phyloP scores from a whole-genome alignment of 2,329 filamentous ascomycete species.

The Colletotrichum sp. region DNA sequence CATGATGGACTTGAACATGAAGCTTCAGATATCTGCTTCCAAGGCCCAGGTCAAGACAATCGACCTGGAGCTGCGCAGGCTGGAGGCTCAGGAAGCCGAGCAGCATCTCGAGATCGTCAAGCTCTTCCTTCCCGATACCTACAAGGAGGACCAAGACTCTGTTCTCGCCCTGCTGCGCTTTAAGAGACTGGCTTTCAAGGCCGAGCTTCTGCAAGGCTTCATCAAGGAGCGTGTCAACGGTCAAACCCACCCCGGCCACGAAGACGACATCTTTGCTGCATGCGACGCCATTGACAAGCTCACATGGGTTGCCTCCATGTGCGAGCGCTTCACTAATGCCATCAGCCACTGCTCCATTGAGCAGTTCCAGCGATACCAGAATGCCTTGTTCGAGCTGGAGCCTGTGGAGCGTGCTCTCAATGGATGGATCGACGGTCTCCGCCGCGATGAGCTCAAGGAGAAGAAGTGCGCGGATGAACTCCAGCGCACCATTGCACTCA shows the following conservation, averaged over 20 bases:
- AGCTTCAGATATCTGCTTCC: constrained; percentile 86
- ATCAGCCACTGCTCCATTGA: constrained; percentile 80
- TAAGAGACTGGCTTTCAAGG: constrained; percentile 88
- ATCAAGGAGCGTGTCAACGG: constrained; percentile 79
- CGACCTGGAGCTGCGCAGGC: constrained; percentile 82
- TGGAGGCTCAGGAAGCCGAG: constrained; percentile 87
- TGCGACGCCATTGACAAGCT: constrained; percentile 87
- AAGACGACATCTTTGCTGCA: constrained; percentile 80
- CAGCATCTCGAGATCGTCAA: constrained; percentile 90
- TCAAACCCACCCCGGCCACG: constrained; percentile 66
- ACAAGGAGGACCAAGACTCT: constrained; percentile 80
- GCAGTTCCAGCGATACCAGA: constrained; percentile 79
- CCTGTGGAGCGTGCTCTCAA: constrained; percentile 91
- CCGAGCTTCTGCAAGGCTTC: constrained; percentile 76
- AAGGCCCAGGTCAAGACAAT: constrained; percentile 96
- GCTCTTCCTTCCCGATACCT: constrained; percentile 86
- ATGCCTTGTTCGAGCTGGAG: constrained; percentile 85
- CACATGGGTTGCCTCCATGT: constrained; percentile 82
- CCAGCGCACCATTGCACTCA: constrained; percentile 81
- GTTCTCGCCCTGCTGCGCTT: constrained; percentile 89
- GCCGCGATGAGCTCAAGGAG: constrained; percentile 85
- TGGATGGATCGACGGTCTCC: constrained; percentile 83
- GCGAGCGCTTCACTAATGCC: constrained; percentile 80
- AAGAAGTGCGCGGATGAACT: constrained; percentile 82
- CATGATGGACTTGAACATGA: constrained; percentile 97